Evolutionary conservation across 2,329 filamentous ascomycete genomes (phyloP).

Genomic region (Penicillium sp.): DNA sequence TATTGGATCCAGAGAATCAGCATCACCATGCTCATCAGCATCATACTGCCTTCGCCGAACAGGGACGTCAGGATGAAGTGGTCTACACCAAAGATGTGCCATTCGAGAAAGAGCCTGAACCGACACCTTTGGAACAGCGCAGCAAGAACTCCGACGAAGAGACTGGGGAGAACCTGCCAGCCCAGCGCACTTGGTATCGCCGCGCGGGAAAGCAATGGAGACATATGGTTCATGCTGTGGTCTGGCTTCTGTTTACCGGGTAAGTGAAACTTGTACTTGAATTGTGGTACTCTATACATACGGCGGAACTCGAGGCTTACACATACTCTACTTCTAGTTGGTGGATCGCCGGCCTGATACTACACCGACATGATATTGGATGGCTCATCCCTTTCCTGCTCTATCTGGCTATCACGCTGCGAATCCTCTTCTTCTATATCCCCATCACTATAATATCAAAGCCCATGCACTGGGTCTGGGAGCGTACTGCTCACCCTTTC

Average conservation of each 20-base stretch:
- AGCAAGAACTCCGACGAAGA: constrained; percentile 44
- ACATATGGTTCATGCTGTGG: constrained; percentile 46
- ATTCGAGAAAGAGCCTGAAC: constrained; percentile 38
- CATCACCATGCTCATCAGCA: constrained; percentile 43
- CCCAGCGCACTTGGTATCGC: constrained; percentile 28
- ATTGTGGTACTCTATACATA: neutral
- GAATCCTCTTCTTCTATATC: constrained; percentile 71
- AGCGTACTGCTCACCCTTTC: constrained; percentile 58
- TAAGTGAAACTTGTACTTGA: constrained; percentile 33
- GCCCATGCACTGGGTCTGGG: constrained; percentile 68
- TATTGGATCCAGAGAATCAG: constrained; percentile 38
- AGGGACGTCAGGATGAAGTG: constrained; percentile 45
- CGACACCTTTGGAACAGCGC: constrained; percentile 38
- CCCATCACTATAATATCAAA: constrained; percentile 64
- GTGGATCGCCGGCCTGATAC: constrained; percentile 73
- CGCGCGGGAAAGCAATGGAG: constrained; percentile 29
- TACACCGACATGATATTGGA: constrained; percentile 70
- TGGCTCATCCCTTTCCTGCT: constrained; percentile 84
- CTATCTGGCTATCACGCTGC: constrained; percentile 71
- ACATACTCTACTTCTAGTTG: constrained; percentile 48
- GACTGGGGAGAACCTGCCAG: constrained; percentile 33
- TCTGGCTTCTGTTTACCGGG: constrained; percentile 55
- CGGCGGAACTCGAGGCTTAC: constrained; percentile 14
- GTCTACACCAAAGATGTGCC: constrained; percentile 49
- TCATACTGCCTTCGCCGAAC: constrained; percentile 36